Conservation (phyloP, 108 stramenopile genomes). For the Cyclotella distinguenda region DNA sequence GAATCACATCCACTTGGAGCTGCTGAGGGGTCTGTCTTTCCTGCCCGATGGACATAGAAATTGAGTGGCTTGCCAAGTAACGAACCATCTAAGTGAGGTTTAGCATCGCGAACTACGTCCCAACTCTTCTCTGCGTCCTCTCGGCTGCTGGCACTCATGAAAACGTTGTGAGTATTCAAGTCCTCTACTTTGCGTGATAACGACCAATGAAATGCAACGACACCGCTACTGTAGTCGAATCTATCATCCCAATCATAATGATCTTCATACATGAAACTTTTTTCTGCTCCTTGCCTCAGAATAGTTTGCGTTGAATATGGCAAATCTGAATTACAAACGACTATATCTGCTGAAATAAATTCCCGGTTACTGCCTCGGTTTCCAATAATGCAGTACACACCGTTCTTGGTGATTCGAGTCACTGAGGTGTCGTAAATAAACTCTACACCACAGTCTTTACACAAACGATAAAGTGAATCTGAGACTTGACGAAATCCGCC, state of each 20-base stretch:
- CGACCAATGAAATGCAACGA: conserved; percentile 92
- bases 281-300: conserved; percentile 20
- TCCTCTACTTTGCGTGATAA: conserved; percentile 48
- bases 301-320: conserved; percentile 78
- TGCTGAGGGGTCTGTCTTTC: conserved; percentile 72
- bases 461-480: conserved; percentile 55
- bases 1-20: conserved; percentile 80
- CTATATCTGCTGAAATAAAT: conserved; percentile 73
- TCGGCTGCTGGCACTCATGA: conserved; percentile 55
- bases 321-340: conserved; percentile 89
- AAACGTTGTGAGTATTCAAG: conserved; percentile 90
- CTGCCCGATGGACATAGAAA: conserved; percentile 88
- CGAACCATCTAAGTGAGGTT: background rate
- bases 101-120: conserved; percentile 39
- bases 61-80: conserved; percentile 59
- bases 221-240: conserved; percentile 76
- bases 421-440: conserved; percentile 60
- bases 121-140: conserved; percentile 65
- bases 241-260: conserved; percentile 77
- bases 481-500: conserved; percentile 84
- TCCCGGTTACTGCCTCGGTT: conserved; percentile 3
- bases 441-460: conserved; percentile 55
- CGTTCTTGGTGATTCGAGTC: conserved; percentile 50
- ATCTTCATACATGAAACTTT: conserved; percentile 10
- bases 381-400: conserved; percentile 43